Conservation (phyloP, 345 rosid genomes). For the Gossypium rotundifolium region DNA sequence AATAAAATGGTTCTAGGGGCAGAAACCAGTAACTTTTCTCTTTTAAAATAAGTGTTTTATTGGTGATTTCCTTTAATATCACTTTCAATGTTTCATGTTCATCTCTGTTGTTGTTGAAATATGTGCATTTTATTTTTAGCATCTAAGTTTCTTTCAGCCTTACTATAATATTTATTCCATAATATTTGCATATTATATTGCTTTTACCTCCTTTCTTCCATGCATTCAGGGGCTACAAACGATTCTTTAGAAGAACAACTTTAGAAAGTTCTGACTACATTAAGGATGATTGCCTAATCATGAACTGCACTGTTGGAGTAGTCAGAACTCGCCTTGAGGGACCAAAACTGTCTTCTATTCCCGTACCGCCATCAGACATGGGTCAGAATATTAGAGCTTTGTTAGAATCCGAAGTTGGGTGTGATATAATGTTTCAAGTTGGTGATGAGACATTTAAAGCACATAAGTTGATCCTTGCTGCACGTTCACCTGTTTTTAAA, state of each 20-base stretch:
- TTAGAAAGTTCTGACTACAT: slow-evolving; percentile 73
- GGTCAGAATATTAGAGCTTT: slow-evolving; percentile 60
- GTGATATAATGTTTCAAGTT: slow-evolving; percentile 67
- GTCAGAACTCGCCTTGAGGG: slow-evolving; percentile 70
- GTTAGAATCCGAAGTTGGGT: slow-evolving; percentile 68
- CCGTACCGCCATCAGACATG: slow-evolving; percentile 70
- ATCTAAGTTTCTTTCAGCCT: not conserved
- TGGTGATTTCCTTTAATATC: not conserved
- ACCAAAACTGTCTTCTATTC: slow-evolving; percentile 51
- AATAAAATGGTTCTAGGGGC: not conserved
- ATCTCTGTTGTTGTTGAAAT: not conserved
- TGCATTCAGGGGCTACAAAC: slow-evolving; percentile 84
- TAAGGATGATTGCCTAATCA: slow-evolving; percentile 70
- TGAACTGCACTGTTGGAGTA: slow-evolving; percentile 88
- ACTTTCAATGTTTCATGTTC: not conserved
- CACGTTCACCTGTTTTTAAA: slow-evolving; percentile 86
- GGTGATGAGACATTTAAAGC: slow-evolving; percentile 75
- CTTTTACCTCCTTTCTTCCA: not conserved
- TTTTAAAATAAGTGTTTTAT: not conserved
- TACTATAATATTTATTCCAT: not conserved
- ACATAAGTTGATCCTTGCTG: slow-evolving; percentile 79
- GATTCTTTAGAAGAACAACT: slow-evolving; percentile 62
- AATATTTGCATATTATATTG: not conserved
- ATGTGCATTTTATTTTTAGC: not conserved
- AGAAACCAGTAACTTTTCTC: not conserved